These are phyloP conservation scores for Tolypocladium nubicola DNA, from an alignment of 2,329 filamentous ascomycete genomes.

Conservation along the genomic window DNA sequence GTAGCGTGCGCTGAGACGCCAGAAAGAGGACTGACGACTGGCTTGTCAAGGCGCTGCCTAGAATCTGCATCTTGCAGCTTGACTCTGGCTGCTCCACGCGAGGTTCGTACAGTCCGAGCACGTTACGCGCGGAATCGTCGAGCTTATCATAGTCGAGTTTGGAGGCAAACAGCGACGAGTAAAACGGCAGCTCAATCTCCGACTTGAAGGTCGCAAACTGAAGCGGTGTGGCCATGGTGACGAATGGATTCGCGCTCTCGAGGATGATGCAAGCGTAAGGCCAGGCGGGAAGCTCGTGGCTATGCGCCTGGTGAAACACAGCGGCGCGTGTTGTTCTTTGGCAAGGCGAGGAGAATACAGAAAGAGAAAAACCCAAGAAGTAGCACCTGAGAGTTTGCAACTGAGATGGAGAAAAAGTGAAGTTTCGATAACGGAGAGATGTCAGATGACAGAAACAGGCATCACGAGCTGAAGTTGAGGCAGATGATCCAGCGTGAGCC, in stretches of 20 bases:
- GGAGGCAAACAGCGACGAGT: slow-evolving; percentile 77
- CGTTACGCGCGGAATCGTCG: slow-evolving; percentile 78
- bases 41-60: slow-evolving; percentile 74
- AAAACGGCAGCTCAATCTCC: slow-evolving; percentile 93
- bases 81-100: slow-evolving; percentile 61
- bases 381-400: neutral
- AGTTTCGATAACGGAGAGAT: neutral
- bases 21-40: slow-evolving; percentile 53
- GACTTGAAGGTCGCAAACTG: slow-evolving; percentile 84
- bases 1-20: neutral
- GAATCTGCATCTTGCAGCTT: slow-evolving; percentile 82
- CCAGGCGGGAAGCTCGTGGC: neutral
- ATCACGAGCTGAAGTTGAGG: slow-evolving; percentile 10
- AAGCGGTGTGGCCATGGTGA: slow-evolving; percentile 39
- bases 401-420: neutral
- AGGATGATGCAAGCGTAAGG: neutral
- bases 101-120: slow-evolving; percentile 84
- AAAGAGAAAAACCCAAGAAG: neutral
- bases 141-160: slow-evolving; percentile 98
- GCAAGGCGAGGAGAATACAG: neutral
- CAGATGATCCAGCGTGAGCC: slow-evolving; percentile 7
- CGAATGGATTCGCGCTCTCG: neutral
- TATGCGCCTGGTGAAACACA: neutral
- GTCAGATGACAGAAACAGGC: slow-evolving; percentile 12
- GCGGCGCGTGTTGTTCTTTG: neutral